A percentile compares a stretch with the other conserved stretches of the same genome.
phyloP scores from a whole-genome alignment of 257 asterid genomes.

The Buddleja alternifolia region DNA sequence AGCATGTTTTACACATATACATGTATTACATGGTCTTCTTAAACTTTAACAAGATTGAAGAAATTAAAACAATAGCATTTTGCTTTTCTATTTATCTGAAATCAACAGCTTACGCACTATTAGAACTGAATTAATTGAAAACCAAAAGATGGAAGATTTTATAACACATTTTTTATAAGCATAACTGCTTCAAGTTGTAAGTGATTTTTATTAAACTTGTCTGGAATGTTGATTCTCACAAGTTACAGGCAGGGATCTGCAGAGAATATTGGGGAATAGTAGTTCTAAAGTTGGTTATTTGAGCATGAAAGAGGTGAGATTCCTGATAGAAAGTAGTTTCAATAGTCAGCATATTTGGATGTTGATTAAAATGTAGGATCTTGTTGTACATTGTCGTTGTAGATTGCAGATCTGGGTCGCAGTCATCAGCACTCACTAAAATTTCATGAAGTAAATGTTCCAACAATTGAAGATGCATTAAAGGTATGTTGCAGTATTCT shows the following conservation, averaged over 20 bases:
- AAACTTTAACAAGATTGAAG: background rate
- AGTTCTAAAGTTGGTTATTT: slow-evolving; percentile 75
- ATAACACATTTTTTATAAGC: slow-evolving; percentile 8
- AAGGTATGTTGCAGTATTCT: slow-evolving; percentile 49
- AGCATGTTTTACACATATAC: background rate
- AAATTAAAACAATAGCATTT: background rate
- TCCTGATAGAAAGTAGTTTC: slow-evolving; percentile 18
- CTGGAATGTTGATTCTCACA: slow-evolving; percentile 81
- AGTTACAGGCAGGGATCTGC: slow-evolving; percentile 96
- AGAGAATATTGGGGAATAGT: slow-evolving; percentile 73
- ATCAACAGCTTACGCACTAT: slow-evolving; percentile 5
- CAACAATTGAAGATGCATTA: slow-evolving; percentile 83
- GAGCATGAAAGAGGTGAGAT: slow-evolving; percentile 79
- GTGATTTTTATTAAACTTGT: slow-evolving; percentile 31
- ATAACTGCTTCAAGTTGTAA: slow-evolving; percentile 28
- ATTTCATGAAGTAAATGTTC: slow-evolving; percentile 61
- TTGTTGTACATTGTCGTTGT: slow-evolving; percentile 40
- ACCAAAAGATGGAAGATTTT: slow-evolving; percentile 19
- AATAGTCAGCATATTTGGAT: slow-evolving; percentile 4
- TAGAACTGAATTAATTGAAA: too few species aligned
- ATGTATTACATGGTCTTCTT: background rate
- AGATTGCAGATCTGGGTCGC: slow-evolving; percentile 73
- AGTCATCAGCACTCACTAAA: slow-evolving; percentile 45
- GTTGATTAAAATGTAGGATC: slow-evolving; percentile 33
- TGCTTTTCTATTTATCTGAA: background rate